phyloP scores from a whole-genome alignment of 306 rosid species.

The Rosa multiflora region DNA sequence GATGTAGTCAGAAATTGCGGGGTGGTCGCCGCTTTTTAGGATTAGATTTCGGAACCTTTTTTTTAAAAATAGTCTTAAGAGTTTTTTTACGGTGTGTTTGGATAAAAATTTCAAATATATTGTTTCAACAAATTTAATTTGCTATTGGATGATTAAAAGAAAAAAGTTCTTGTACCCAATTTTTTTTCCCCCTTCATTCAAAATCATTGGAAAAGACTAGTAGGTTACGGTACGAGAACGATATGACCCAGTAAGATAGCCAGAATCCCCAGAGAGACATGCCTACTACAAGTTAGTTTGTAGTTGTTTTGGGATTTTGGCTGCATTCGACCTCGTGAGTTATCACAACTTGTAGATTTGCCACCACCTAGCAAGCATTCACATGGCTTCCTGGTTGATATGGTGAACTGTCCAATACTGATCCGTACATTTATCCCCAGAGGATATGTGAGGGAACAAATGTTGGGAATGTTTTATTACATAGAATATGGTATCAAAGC shows the following conservation, averaged over 20 bases:
- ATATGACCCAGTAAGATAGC: background rate
- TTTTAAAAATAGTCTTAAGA: too few species aligned
- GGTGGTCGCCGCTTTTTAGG: too few species aligned
- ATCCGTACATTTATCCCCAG: background rate
- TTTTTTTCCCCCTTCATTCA: too few species aligned
- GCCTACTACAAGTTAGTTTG: background rate
- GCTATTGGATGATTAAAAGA: too few species aligned
- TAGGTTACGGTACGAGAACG: background rate
- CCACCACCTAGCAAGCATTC: background rate
- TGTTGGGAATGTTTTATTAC: background rate
- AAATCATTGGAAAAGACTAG: background rate
- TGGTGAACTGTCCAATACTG: background rate
- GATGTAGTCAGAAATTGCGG: too few species aligned
- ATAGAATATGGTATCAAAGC: background rate
- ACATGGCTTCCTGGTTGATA: background rate
- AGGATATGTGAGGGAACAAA: background rate
- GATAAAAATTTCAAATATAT: too few species aligned
- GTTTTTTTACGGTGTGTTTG: too few species aligned
- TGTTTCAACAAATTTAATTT: too few species aligned
- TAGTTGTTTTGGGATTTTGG: background rate
- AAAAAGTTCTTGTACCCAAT: too few species aligned
- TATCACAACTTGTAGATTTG: background rate
- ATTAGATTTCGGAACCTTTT: too few species aligned
- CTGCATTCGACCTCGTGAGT: background rate
- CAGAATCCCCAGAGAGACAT: background rate